Percentiles rank a stretch among this genome's conserved stretches.
phyloP scores from a whole-genome alignment of 345 rosid species.

The Euclidium syriacum region DNA sequence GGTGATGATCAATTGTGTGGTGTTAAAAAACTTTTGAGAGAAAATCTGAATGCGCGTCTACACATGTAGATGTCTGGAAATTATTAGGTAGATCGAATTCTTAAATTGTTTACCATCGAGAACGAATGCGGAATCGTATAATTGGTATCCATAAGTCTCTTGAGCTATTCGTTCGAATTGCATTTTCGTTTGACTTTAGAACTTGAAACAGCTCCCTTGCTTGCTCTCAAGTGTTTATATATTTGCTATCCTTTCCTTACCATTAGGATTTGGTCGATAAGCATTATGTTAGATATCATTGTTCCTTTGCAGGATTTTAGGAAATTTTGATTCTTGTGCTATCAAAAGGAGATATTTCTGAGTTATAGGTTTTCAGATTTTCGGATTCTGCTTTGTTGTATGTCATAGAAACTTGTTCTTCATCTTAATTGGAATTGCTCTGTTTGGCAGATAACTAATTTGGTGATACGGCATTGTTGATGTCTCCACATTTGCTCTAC shows the following conservation, averaged over 20 bases:
- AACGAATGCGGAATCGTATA: neutral
- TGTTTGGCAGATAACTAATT: conserved; percentile 1
- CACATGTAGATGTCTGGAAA: neutral
- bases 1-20: conserved; percentile 19
- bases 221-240: neutral
- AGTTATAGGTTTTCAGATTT: neutral
- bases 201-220: neutral
- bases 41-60: conserved; percentile 8
- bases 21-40: neutral
- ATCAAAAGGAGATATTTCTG: neutral
- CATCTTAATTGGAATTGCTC: conserved; percentile 6
- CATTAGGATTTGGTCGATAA: neutral
- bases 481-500: conserved; percentile 22
- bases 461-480: conserved; percentile 29
- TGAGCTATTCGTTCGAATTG: neutral
- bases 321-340: neutral
- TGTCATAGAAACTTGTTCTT: neutral
- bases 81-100: neutral
- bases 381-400: neutral
- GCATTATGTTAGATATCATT: conserved; percentile 1
- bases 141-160: neutral
- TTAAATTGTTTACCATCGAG: neutral
- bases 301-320: neutral
- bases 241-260: neutral
- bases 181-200: neutral